Percentiles rank a stretch among this genome's conserved stretches.
These are phyloP conservation scores for Chytriomyces sp. DNA, from an alignment of 192 early-diverging fungal genomes.

Conservation along the genomic window DNA sequence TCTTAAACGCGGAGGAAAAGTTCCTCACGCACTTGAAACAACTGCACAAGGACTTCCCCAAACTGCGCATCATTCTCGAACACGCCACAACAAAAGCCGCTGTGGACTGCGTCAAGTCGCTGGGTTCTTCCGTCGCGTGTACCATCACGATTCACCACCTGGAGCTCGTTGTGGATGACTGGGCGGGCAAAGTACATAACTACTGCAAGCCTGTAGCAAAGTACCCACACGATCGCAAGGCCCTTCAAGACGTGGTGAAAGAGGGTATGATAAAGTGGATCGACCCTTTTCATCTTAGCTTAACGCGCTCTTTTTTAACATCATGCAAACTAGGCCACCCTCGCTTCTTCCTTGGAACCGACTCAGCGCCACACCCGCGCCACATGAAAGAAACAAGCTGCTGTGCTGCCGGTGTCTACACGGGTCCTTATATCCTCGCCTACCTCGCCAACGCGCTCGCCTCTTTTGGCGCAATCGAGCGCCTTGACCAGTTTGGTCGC, in stretches of 20 bases:
- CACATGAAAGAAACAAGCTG: constrained; percentile 80
- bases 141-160: constrained; percentile 96
- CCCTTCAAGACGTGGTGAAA: constrained; percentile 77
- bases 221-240: constrained; percentile 86
- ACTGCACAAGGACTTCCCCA: constrained; percentile 88
- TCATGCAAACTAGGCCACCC: constrained; percentile 89
- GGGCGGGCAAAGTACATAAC: constrained; percentile 95
- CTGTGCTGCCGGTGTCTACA: constrained; percentile 91
- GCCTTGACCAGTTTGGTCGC: constrained; percentile 79
- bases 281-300: neutral
- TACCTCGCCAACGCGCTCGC: constrained; percentile 91
- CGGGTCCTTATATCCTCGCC: constrained; percentile 78
- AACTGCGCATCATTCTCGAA: constrained; percentile 92
- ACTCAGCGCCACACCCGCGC: constrained; percentile 93
- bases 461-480: constrained; percentile 79
- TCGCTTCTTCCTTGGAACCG: constrained; percentile 95
- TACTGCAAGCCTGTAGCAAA: constrained; percentile 99
- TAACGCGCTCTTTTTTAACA: neutral
- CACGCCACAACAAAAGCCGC: constrained; percentile 95
- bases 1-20: constrained; percentile 93
- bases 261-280: constrained; percentile 53
- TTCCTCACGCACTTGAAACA: constrained; percentile 85
- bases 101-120: constrained; percentile 86
- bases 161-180: constrained; percentile 89
- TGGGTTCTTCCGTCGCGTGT: constrained; percentile 90